Percentiles rank a stretch among this genome's conserved stretches.
phyloP scores from a whole-genome alignment of 78 protist species.

The Cavenderia fasciculata region DNA sequence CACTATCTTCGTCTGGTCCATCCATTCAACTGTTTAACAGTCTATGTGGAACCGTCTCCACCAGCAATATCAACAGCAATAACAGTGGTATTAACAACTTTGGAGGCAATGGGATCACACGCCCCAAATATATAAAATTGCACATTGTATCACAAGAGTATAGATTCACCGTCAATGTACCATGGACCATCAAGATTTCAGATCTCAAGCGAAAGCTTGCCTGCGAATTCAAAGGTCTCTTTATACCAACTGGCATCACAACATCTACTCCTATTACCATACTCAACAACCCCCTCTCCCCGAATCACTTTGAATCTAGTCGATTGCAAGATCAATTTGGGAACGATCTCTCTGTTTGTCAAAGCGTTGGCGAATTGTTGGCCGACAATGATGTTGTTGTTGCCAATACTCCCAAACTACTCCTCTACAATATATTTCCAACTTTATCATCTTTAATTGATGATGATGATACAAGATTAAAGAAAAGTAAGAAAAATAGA shows the following conservation, averaged over 20 bases:
- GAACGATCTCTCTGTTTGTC: conserved; percentile 20
- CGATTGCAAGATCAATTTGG: conserved; percentile 4
- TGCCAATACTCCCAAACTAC: neutral
- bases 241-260: neutral
- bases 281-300: conserved; percentile 16
- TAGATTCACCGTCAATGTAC: neutral
- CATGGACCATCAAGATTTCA: neutral
- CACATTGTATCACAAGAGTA: conserved; percentile 7
- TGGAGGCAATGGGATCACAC: neutral
- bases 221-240: conserved; percentile 11
- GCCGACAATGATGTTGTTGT: conserved; percentile 6
- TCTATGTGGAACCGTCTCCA: too few relatives aligned
- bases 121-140: neutral
- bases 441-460: neutral
- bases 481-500: neutral
- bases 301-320: neutral
- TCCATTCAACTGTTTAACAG: too few relatives aligned
- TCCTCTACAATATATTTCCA: neutral
- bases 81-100: too few relatives aligned
- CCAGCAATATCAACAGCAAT: neutral
- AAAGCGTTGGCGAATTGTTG: conserved; percentile 2
- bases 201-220: conserved; percentile 9
- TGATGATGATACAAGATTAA: too few relatives aligned
- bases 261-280: too few relatives aligned
- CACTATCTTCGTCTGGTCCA: too few relatives aligned